A percentile compares a stretch with the other conserved stretches of the same genome.
These are phyloP conservation scores for Fusarium foetens DNA, from an alignment of 2,329 filamentous ascomycete genomes.

Conservation along the genomic window DNA sequence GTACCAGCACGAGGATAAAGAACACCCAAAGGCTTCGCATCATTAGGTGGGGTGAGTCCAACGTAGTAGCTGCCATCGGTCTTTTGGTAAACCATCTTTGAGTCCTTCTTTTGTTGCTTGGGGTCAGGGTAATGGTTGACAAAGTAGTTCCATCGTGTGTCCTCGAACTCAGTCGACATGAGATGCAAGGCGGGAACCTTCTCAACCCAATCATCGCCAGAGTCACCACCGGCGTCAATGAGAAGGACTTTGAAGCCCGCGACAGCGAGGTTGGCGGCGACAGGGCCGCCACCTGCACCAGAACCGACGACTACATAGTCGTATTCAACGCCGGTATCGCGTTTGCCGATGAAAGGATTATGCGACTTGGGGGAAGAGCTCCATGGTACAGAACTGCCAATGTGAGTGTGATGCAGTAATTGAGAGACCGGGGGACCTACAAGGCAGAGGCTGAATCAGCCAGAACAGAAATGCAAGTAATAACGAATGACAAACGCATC, in stretches of 20 bases:
- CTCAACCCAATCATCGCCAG: constrained; percentile 50
- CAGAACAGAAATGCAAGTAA: constrained; percentile 23
- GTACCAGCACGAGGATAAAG: constrained; percentile 58
- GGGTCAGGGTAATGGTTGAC: constrained; percentile 68
- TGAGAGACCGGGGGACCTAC: not conserved
- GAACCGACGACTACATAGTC: constrained; percentile 71
- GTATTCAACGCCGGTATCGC: constrained; percentile 48
- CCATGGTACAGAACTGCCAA: not conserved
- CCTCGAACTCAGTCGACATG: constrained; percentile 43
- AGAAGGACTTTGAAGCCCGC: constrained; percentile 67
- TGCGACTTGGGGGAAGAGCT: not conserved
- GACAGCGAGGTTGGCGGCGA: constrained; percentile 65
- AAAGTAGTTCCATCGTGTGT: constrained; percentile 66
- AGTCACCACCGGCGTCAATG: constrained; percentile 68
- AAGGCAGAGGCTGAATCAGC: constrained; percentile 17
- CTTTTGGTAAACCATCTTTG: constrained; percentile 58
- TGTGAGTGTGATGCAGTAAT: not conserved
- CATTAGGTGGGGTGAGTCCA: constrained; percentile 49
- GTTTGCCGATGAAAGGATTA: constrained; percentile 22
- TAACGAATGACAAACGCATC: constrained; percentile 28
- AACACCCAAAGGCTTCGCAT: constrained; percentile 53
- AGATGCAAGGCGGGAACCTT: constrained; percentile 44
- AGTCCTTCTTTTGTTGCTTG: constrained; percentile 56
- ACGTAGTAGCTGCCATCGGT: constrained; percentile 50
- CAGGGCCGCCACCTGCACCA: constrained; percentile 64